Evolutionary conservation across 2,329 filamentous ascomycete species (phyloP).

Genomic region (Sporothrix mexicana): DNA sequence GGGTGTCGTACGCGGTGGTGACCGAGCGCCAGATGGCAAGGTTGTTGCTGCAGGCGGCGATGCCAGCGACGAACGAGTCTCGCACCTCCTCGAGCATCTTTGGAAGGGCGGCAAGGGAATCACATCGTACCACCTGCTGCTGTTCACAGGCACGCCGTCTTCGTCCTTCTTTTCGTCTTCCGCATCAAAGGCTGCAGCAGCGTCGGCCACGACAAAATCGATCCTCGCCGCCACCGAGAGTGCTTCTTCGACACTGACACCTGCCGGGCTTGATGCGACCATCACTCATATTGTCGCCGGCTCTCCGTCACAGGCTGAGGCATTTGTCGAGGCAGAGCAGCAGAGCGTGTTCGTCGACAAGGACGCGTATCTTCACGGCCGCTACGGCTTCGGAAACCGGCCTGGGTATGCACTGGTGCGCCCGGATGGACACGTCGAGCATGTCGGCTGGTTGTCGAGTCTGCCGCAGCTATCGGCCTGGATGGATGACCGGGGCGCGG

Average conservation of each 20-base stretch:
- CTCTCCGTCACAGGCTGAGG: constrained; percentile 12
- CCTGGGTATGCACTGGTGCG: constrained; percentile 43
- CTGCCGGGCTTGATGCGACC: constrained; percentile 6
- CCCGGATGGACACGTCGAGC: constrained; percentile 45
- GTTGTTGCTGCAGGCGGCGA: constrained; percentile 35
- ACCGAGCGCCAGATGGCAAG: constrained; percentile 52
- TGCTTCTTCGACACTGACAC: background rate
- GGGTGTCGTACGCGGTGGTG: constrained; percentile 52
- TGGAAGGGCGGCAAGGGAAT: constrained; percentile 33
- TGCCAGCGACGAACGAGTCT: background rate
- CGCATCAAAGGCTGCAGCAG: background rate
- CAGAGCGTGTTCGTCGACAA: constrained; percentile 35
- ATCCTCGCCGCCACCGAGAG: constrained; percentile 34
- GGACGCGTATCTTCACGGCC: constrained; percentile 41
- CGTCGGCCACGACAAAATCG: background rate
- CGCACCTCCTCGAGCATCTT: constrained; percentile 21
- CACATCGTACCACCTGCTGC: constrained; percentile 31
- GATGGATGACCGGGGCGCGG: constrained; percentile 14
- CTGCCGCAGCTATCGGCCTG: constrained; percentile 40
- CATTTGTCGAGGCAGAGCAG: constrained; percentile 31
- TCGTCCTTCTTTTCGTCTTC: background rate
- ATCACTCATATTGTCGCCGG: constrained; percentile 29
- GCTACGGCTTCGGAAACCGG: constrained; percentile 42
- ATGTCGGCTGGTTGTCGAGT: constrained; percentile 42
- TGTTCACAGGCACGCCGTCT: constrained; percentile 26